Conservation (phyloP, 179 eudicot genomes). For the Beta macrorhiza region DNA sequence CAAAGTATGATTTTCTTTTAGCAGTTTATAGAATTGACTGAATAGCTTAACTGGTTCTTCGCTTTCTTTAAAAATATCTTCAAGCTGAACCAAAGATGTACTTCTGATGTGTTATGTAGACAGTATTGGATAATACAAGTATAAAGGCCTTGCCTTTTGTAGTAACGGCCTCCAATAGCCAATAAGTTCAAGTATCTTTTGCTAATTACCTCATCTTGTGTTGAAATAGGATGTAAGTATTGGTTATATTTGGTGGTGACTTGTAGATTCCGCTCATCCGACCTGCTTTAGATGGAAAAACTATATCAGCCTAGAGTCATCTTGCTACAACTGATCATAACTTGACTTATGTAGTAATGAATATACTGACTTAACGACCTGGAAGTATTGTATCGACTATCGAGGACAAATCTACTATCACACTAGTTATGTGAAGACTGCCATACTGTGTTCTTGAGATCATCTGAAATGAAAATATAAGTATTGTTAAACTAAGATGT, state of each 20-base stretch:
- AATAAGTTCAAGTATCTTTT: not conserved
- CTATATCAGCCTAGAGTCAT: not conserved
- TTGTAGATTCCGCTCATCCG: not conserved
- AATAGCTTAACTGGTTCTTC: constrained; percentile 1
- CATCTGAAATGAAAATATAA: not conserved
- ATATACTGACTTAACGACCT: not conserved
- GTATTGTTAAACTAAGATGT: not conserved
- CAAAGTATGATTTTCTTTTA: constrained; percentile 3
- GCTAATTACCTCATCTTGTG: not conserved
- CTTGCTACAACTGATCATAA: not conserved
- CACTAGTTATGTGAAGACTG: not conserved
- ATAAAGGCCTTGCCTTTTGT: too few relatives aligned
- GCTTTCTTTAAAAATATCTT: constrained; percentile 12
- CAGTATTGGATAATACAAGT: too few relatives aligned
- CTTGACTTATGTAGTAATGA: not conserved
- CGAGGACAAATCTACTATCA: not conserved
- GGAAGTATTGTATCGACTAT: not conserved
- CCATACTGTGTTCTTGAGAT: constrained; percentile 5
- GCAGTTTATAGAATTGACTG: constrained; percentile 23
- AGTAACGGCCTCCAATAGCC: too few relatives aligned
- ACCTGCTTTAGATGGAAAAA: constrained; percentile 1
- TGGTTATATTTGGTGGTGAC: not conserved
- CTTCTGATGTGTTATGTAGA: too few relatives aligned
- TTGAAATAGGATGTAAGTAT: not conserved
- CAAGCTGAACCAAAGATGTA: not conserved